Base-by-base conservation (phyloP, 257 asterid genomes). In the Petunia secreta region DNA sequence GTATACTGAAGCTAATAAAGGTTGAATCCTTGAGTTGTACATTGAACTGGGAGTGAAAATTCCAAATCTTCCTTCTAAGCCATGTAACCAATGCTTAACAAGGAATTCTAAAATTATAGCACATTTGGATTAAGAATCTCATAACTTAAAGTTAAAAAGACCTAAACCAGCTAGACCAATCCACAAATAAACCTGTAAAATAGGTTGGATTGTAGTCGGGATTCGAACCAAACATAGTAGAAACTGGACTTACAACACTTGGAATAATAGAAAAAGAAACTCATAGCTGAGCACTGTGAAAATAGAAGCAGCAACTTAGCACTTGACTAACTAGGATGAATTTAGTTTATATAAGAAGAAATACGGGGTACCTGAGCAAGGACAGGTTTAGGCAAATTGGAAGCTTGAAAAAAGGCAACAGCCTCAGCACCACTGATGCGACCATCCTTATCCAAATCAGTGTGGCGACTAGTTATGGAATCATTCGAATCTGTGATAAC, bases 381-480 rank as follows among this genome's bases (percentile, higher is more conserved):
- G 80, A 95, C 97, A 79, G 75, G 97, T 86, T 86, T 86, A 84
- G 97, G 91, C 82, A 95, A 88, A 87, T 89, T 93, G 65, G 94
- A 83, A 55, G 88, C 97, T 80, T 87, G 94, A 84, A 95, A 92
- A 85, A 95, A 95, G 64, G 90, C 75, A 84, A 91, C 92, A 60
- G 99, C 99, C 91, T 95, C 98, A 54, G 4, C 84, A 71, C 99
- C 97, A 83, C 94, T 95, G 83, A 95, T 85, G 85, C 97, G 94
- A 58, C 99, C 99, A 80, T 95, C 99, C 78, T 91, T 98, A 92
- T 95, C 98, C 92, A 90, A 82, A 87, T 95, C 99, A 41, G 98
- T 98, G 83, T 90, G 88, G 88, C 85, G 92, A 77, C 25, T 25
- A 25, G 25, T 25, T 25, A 25, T 25, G 25, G 25, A 25, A 25